phyloP scores from a whole-genome alignment of 1,284 basidiomycete genomes.

The Mixia osmundae region DNA sequence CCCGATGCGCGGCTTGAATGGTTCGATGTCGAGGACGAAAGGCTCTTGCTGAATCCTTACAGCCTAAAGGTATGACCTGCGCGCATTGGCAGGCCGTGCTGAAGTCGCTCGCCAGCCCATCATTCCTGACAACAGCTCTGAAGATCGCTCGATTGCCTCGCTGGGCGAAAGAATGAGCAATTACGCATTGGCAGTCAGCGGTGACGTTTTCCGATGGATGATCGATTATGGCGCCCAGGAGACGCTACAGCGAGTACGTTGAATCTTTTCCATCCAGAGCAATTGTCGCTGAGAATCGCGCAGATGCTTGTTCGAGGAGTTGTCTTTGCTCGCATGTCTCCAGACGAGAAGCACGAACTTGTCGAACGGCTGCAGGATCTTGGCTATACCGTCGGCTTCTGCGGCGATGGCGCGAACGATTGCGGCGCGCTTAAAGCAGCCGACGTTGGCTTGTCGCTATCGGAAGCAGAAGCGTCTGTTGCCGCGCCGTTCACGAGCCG shows the following conservation, averaged over 20 bases:
- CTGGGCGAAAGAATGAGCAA: not conserved
- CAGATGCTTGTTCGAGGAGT: conserved; percentile 65
- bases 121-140: conserved; percentile 27
- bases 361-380: conserved; percentile 80
- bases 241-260: conserved; percentile 61
- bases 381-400: conserved; percentile 93
- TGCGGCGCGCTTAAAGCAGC: conserved; percentile 96
- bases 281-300: conserved; percentile 1
- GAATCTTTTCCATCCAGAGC: not conserved
- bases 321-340: conserved; percentile 96
- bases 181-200: conserved; percentile 51
- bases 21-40: conserved; percentile 73
- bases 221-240: conserved; percentile 83
- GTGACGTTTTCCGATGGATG: conserved; percentile 99
- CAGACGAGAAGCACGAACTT: conserved; percentile 97
- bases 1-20: conserved; percentile 48
- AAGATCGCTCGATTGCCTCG: conserved; percentile 3
- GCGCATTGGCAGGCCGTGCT: not conserved
- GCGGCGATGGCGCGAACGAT: conserved; percentile 96
- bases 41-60: conserved; percentile 66
- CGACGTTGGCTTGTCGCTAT: conserved; percentile 87
- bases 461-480: conserved; percentile 96
- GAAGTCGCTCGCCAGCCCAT: conserved; percentile 27
- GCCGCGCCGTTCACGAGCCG: conserved; percentile 93
- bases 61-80: conserved; percentile 35